Evolutionary conservation across 306 rosid genomes (phyloP).

Genomic region (Dalbergia cultrata): DNA sequence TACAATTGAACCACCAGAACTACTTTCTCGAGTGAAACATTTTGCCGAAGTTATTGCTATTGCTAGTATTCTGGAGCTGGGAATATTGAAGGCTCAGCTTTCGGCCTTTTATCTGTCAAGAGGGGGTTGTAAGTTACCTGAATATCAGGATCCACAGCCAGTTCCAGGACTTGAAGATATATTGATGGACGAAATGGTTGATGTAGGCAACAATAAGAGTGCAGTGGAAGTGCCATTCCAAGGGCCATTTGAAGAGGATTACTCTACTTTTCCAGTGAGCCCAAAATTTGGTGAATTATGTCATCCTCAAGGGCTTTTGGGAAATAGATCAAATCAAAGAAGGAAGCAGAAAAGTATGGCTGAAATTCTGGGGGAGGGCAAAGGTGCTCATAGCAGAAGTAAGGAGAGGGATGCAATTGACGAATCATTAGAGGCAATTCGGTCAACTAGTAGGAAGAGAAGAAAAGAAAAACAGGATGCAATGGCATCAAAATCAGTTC

Average conservation of each 20-base stretch:
- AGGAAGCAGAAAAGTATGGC: slow-evolving; percentile 88
- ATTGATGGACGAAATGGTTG: slow-evolving; percentile 33
- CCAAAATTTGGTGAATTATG: slow-evolving; percentile 41
- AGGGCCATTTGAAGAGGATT: slow-evolving; percentile 71
- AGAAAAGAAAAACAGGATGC: slow-evolving; percentile 50
- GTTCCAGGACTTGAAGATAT: slow-evolving; percentile 72
- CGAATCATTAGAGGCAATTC: slow-evolving; percentile 39
- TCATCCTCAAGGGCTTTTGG: slow-evolving; percentile 44
- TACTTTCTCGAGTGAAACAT: slow-evolving; percentile 68
- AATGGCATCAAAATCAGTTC: slow-evolving; percentile 38
- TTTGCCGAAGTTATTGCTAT: slow-evolving; percentile 42
- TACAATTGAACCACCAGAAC: slow-evolving; percentile 52
- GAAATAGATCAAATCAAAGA: slow-evolving; percentile 47
- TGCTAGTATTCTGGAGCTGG: slow-evolving; percentile 58
- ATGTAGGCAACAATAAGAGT: slow-evolving; percentile 4
- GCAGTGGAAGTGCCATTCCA: slow-evolving; percentile 58
- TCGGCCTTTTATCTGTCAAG: slow-evolving; percentile 61
- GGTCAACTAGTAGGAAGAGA: slow-evolving; percentile 50
- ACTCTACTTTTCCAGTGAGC: slow-evolving; percentile 50
- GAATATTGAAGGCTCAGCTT: slow-evolving; percentile 59
- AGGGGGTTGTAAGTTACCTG: slow-evolving; percentile 68
- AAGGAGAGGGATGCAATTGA: slow-evolving; percentile 40
- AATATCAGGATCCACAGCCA: slow-evolving; percentile 57
- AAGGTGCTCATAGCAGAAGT: slow-evolving; percentile 41
- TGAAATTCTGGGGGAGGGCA: slow-evolving; percentile 66